A percentile compares a stretch with the other conserved stretches of the same genome.
phyloP scores from a whole-genome alignment of 441 rosid genomes.

The Erysimum pusillum region DNA sequence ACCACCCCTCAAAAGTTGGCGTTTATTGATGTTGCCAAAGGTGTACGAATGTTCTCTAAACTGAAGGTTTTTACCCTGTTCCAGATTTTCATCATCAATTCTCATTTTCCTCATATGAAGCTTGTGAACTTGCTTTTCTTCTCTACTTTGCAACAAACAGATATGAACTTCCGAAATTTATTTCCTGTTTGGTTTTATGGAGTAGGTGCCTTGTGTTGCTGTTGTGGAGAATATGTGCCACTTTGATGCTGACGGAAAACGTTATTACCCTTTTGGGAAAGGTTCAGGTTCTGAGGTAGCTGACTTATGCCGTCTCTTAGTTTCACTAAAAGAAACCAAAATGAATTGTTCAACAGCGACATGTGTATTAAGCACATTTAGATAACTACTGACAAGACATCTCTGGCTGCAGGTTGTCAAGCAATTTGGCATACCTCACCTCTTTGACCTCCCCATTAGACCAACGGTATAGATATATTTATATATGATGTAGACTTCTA shows the following conservation, averaged over 20 bases:
- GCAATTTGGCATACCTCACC: slow-evolving; percentile 97
- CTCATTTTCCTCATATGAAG: neutral
- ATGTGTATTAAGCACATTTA: neutral
- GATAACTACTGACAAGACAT: slow-evolving; percentile 31
- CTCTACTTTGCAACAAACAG: slow-evolving; percentile 25
- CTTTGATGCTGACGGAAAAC: slow-evolving; percentile 95
- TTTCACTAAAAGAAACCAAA: neutral
- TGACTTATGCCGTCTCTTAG: neutral
- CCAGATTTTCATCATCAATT: neutral
- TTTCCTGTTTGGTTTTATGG: slow-evolving; percentile 36
- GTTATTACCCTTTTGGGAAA: slow-evolving; percentile 95
- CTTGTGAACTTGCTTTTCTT: slow-evolving; percentile 27
- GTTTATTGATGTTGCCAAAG: slow-evolving; percentile 95
- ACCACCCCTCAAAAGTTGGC: slow-evolving; percentile 98
- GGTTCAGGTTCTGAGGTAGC: slow-evolving; percentile 97
- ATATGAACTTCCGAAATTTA: slow-evolving; percentile 28
- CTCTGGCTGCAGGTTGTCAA: slow-evolving; percentile 75
- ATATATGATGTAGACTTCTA: neutral
- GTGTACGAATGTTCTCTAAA: slow-evolving; percentile 98
- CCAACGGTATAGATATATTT: slow-evolving; percentile 58
- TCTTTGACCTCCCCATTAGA: slow-evolving; percentile 94
- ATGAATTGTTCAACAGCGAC: neutral
- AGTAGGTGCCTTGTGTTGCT: slow-evolving; percentile 93
- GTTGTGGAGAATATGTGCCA: slow-evolving; percentile 99
- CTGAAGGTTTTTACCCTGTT: slow-evolving; percentile 69